phyloP scores from a whole-genome alignment of 2,329 filamentous ascomycete species.

The Colletotrichum cereale region DNA sequence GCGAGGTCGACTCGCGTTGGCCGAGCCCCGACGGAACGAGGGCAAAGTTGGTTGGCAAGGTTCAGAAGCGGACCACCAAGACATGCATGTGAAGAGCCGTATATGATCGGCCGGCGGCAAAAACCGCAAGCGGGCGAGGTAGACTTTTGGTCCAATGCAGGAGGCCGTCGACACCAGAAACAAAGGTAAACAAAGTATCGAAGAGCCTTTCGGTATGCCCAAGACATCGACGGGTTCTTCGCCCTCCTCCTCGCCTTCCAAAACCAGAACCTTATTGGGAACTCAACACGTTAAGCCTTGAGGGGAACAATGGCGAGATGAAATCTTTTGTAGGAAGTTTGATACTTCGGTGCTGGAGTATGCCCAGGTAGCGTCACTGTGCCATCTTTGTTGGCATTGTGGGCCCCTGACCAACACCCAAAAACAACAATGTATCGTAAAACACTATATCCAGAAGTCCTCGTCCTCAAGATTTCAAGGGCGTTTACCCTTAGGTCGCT shows the following conservation, averaged over 20 bases:
- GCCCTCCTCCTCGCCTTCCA: neutral
- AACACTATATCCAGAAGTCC: neutral
- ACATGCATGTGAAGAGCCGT: neutral
- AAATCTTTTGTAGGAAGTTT: neutral
- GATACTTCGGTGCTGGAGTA: neutral
- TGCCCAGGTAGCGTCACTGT: neutral
- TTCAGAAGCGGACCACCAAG: neutral
- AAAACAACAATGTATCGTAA: neutral
- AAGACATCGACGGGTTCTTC: neutral
- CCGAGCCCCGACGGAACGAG: neutral
- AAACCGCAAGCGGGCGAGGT: neutral
- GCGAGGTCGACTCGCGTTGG: neutral
- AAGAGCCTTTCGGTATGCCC: neutral
- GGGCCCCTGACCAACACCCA: too few species aligned
- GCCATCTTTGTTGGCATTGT: neutral
- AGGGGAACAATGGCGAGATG: neutral
- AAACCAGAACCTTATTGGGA: neutral
- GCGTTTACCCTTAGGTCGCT: rapidly evolving
- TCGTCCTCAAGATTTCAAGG: neutral
- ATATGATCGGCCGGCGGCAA: neutral
- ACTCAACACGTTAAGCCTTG: neutral
- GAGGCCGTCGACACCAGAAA: neutral
- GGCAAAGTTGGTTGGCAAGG: neutral
- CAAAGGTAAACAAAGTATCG: neutral
- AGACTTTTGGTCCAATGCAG: neutral